phyloP scores from a whole-genome alignment of 495 filamentous ascomycete species.

The Penicillium robsamsonii region DNA sequence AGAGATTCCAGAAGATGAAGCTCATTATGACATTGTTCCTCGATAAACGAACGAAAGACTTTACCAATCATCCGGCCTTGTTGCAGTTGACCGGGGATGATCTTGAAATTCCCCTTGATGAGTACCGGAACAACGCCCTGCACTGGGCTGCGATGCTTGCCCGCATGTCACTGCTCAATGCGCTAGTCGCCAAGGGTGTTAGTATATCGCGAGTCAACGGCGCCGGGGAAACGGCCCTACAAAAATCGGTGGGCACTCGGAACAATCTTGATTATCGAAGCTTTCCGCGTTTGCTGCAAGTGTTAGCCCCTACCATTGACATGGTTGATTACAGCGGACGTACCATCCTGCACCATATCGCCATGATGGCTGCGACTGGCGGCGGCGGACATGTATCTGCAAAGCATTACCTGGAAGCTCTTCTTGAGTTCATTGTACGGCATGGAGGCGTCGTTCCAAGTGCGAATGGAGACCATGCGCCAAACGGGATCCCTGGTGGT shows the following conservation, averaged over 20 bases:
- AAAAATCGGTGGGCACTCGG: constrained; percentile 81
- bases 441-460: constrained; percentile 61
- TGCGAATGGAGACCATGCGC: constrained; percentile 32
- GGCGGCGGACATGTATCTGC: constrained; percentile 75
- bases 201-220: constrained; percentile 84
- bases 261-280: constrained; percentile 85
- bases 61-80: constrained; percentile 62
- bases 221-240: constrained; percentile 85
- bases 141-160: constrained; percentile 97
- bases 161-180: constrained; percentile 73
- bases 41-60: constrained; percentile 63
- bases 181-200: constrained; percentile 77
- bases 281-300: constrained; percentile 80
- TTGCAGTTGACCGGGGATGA: constrained; percentile 73
- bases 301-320: constrained; percentile 87
- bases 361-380: constrained; percentile 88
- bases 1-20: constrained; percentile 70
- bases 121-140: constrained; percentile 80
- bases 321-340: constrained; percentile 83
- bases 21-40: constrained; percentile 86
- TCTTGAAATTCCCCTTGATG: constrained; percentile 86
- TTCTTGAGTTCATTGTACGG: constrained; percentile 90
- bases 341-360: constrained; percentile 94
- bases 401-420: constrained; percentile 87
- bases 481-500: constrained; percentile 31